Evolutionary conservation across 2,329 filamentous ascomycete species (phyloP), one percentile per base, ranked within the genome.

Genomic region (Fusarium hainanense): DNA sequence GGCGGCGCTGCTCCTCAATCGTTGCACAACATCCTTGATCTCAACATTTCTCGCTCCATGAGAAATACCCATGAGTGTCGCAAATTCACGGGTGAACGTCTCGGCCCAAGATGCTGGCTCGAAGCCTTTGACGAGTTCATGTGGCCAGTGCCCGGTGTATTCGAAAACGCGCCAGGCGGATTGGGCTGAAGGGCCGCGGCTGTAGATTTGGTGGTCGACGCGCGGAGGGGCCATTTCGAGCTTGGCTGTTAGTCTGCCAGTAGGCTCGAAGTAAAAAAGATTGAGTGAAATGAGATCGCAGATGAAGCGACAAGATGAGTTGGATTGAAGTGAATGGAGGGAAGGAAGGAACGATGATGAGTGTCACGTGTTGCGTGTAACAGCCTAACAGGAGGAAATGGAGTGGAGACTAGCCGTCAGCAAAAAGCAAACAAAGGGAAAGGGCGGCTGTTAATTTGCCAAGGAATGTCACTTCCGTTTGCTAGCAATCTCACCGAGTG

Each of bases 91-190:
- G 3, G 27, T 44, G 3, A 43, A 55, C 1, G 62, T 20, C 8
- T 60, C 42, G 1, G 44, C 30, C 59, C 59, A 63, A 9, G 18
- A 27, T 2, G 27, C 41, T 1, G 59, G 57, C 5, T 16, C 28
- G 10, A 62, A 62, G 3, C 48, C 47, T 13, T 27, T 42, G 11
- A 37, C 37, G 1, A 63, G 32, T 2, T 63, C 57, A 1, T 40
- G 37, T 3, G 59, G 59, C 59, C 59, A 63, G 20, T 41, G 20
- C 4, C 59, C 59, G 4, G 41, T 47, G 18, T 21, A 37, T 23
- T 32, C 42, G 18, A 20, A 13, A 18, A 63, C 52, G 32, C 59
- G 59, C 27, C n/a, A 18, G 4, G 59, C 59, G 28, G 59, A 58
- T 18, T 23, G 32, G 20, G 23, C 18, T 13, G 59, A 23, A 18